A percentile compares a stretch with the other conserved stretches of the same genome.
Conservation (phyloP, 352 stramenopile species). For the Thalassiosira mediterranea region DNA sequence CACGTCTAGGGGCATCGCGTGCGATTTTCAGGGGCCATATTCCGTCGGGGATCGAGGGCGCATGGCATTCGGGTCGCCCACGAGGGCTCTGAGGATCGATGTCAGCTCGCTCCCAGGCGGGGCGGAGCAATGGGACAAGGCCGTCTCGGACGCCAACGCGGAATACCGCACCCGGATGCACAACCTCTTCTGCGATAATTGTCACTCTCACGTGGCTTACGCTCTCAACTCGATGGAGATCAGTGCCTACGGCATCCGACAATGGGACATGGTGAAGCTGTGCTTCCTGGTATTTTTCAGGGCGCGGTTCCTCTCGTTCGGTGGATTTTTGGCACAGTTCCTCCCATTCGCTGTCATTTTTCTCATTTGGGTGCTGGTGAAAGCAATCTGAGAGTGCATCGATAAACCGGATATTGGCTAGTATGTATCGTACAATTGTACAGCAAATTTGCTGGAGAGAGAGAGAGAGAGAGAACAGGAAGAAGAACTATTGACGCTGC, state of each 20-base stretch:
- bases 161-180: conserved; percentile 94
- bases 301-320: conserved; percentile 69
- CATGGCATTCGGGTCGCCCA: conserved; percentile 65
- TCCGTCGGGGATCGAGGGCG: conserved; percentile 82
- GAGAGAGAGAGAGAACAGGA: no score
- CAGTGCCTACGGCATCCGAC: conserved; percentile 49
- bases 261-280: conserved; percentile 87
- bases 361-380: conserved; percentile 56
- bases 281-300: conserved; percentile 84
- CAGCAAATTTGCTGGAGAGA: neutral
- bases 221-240: conserved; percentile 81
- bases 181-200: conserved; percentile 97
- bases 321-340: conserved; percentile 70
- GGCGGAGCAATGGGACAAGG: conserved; percentile 89
- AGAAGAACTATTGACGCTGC: no score
- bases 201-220: conserved; percentile 93
- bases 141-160: conserved; percentile 87
- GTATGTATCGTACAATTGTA: neutral
- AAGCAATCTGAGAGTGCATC: conserved; percentile 23
- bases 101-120: conserved; percentile 27
- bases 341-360: conserved; percentile 73
- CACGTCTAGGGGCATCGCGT: conserved; percentile 89
- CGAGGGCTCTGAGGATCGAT: conserved; percentile 53
- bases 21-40: conserved; percentile 95
- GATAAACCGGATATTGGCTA: neutral